Base-by-base conservation (phyloP, 345 rosid genomes). In the Dovyalis caffra region DNA sequence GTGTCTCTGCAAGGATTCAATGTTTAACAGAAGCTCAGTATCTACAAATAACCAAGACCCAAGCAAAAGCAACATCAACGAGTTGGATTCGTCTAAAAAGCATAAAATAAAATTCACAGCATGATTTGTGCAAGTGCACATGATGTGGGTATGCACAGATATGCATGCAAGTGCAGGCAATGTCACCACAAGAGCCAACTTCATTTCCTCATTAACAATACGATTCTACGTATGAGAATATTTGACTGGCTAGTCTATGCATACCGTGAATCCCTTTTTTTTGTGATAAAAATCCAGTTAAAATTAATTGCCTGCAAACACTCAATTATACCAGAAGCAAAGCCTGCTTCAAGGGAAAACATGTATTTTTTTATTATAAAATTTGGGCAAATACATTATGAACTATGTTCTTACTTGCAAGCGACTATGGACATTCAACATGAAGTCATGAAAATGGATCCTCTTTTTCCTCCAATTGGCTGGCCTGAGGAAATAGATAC, bases 361-460 rank as follows among this genome's bases (percentile, higher is more conserved):
- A 35, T 32, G 6, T 63, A 57, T 35, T 32, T 35, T 37, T 28
- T 28, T 12, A 29, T 10, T 33, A 75, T 29, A 61, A 49, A 61
- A 20, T 72, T 26, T 26, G 23, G 69, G 33, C 23, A 72, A n/a
- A 64, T 32, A 60, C n/a, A 70, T 34, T 34, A 38, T 31, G 25
- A 70, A 32, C 65, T 1, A 15, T 31, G 77, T 67, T 70, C 90
- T 64, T 88, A 94, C 99, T 82, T 91, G 99, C 80, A 95, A 88
- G 73, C 97, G 83, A 67, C 99, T 93, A 75, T 95, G 98, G 79
- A 93, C 90, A 78, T 85, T 92, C 82, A 95, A 83, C 99, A 95
- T 95, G 87, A 95, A 95, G 87, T 95, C 98, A 69, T 95, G 99
- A 83, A 93, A 95, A 83, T 95, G 99, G 58, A 93, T 95, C 87